phyloP scores from a whole-genome alignment of 73 alveolate species.

The Blepharisma japonicum region DNA sequence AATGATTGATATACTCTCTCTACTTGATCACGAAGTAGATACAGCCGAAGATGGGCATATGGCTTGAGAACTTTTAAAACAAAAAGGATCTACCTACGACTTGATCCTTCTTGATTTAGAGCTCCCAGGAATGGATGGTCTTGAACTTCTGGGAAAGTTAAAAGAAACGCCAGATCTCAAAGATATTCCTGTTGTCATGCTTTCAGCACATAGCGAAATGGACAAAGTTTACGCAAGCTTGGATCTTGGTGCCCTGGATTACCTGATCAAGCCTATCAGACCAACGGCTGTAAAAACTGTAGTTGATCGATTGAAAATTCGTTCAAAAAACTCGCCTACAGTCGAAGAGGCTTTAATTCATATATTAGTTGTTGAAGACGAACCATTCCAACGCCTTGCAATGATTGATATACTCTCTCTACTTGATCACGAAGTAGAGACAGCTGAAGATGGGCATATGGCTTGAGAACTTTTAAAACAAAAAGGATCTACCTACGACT shows the following conservation, averaged over 20 bases:
- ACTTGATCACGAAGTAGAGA: conserved; percentile 64
- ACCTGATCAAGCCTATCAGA: conserved; percentile 79
- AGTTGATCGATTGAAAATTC: neutral
- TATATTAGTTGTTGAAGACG: conserved; percentile 83
- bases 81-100: conserved; percentile 62
- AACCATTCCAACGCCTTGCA: conserved; percentile 76
- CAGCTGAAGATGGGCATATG: conserved; percentile 65
- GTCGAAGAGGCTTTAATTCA: conserved; percentile 20
- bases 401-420: conserved; percentile 70
- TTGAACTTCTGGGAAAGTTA: conserved; percentile 68
- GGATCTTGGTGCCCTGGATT: conserved; percentile 76
- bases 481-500: conserved; percentile 59
- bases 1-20: conserved; percentile 65
- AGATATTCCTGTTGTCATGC: conserved; percentile 78
- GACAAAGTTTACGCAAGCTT: conserved; percentile 60
- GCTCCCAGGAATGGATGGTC: conserved; percentile 86
- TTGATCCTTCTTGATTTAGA: conserved; percentile 68
- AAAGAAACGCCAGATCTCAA: conserved; percentile 59
- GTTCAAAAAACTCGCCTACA: neutral
- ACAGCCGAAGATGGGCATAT: conserved; percentile 67
- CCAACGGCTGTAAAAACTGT: conserved; percentile 33
- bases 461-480: conserved; percentile 66
- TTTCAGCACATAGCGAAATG: conserved; percentile 71
- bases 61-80: conserved; percentile 62
- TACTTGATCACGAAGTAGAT: conserved; percentile 66